phyloP scores from a whole-genome alignment of 805 yeast genomes.

The Wickerhamiella australiensis region DNA sequence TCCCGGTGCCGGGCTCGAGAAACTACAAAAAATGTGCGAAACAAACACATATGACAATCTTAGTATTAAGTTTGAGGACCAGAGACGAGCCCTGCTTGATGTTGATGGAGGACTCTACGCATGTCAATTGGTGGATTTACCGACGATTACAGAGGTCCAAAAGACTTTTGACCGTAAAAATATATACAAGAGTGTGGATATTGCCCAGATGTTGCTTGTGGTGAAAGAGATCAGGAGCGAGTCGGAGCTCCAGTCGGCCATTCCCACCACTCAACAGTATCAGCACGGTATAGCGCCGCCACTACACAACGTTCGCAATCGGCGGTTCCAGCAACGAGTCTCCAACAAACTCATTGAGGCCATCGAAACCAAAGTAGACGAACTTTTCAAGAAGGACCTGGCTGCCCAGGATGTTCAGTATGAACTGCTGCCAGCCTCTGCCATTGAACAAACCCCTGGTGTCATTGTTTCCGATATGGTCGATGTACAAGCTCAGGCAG shows the following conservation, averaged over 20 bases:
- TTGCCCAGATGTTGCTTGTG: slow-evolving; percentile 74
- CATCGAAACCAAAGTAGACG: slow-evolving; percentile 68
- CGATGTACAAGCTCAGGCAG: slow-evolving; percentile 28
- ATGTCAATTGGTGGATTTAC: slow-evolving; percentile 78
- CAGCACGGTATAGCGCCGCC: slow-evolving; percentile 84
- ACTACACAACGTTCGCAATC: slow-evolving; percentile 51
- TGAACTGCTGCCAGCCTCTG: slow-evolving; percentile 48
- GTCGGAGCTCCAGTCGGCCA: slow-evolving; percentile 28
- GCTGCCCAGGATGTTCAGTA: slow-evolving; percentile 72
- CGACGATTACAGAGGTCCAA: slow-evolving; percentile 74
- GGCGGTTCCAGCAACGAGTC: slow-evolving; percentile 60
- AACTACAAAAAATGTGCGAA: slow-evolving; percentile 63
- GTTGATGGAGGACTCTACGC: slow-evolving; percentile 63
- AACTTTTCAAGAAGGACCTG: slow-evolving; percentile 59
- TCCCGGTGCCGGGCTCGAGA: slow-evolving; percentile 54
- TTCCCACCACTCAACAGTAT: slow-evolving; percentile 25
- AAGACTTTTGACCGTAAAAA: slow-evolving; percentile 85
- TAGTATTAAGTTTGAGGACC: slow-evolving; percentile 70
- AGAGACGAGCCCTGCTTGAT: slow-evolving; percentile 62
- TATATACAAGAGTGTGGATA: slow-evolving; percentile 72
- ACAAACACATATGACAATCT: slow-evolving; percentile 52
- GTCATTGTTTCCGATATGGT: slow-evolving; percentile 26
- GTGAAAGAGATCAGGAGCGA: slow-evolving; percentile 43
- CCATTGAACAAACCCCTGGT: slow-evolving; percentile 25
- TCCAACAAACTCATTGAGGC: slow-evolving; percentile 61